Conservation (phyloP, 108 stramenopile genomes). For the Heterococcus sp. region DNA sequence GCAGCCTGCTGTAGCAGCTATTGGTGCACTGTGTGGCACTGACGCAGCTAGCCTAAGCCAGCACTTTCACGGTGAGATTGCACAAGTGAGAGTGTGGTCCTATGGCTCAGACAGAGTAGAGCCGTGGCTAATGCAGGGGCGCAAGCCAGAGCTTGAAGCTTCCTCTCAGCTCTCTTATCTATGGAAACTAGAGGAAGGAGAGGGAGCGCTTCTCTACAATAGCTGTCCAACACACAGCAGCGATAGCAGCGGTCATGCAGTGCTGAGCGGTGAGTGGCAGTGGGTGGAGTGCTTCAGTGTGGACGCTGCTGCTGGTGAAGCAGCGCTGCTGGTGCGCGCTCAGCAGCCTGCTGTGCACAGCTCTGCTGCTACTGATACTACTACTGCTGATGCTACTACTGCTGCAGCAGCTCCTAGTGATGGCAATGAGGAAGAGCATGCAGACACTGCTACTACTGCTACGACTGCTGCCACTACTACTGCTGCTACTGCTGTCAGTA, state of each 20-base stretch:
- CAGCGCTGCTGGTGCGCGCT: background rate
- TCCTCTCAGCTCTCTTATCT: background rate
- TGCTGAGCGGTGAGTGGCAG: slow-evolving; percentile 24
- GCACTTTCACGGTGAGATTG: slow-evolving; percentile 20
- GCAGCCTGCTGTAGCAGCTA: background rate
- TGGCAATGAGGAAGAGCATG: background rate
- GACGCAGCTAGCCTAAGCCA: background rate
- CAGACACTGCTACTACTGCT: background rate
- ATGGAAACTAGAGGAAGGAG: slow-evolving; percentile 36
- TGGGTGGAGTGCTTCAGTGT: slow-evolving; percentile 28
- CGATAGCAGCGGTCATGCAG: slow-evolving; percentile 11
- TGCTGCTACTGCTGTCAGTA: slow-evolving; percentile 1
- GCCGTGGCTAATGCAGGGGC: background rate
- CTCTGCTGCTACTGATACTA: background rate
- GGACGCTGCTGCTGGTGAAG: background rate
- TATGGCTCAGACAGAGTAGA: background rate
- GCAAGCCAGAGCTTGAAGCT: background rate
- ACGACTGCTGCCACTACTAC: background rate
- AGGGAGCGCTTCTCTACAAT: slow-evolving; percentile 11
- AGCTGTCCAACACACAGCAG: slow-evolving; percentile 4
- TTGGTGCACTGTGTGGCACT: background rate
- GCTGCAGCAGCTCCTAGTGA: background rate
- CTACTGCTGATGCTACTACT: background rate
- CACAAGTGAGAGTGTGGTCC: slow-evolving; percentile 36
- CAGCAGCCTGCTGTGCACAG: background rate